Percentiles rank a stretch among this genome's conserved stretches.
These are phyloP conservation scores for Nothophytophthora sp. DNA, from an alignment of 352 stramenopile genomes.

Conservation along the genomic window DNA sequence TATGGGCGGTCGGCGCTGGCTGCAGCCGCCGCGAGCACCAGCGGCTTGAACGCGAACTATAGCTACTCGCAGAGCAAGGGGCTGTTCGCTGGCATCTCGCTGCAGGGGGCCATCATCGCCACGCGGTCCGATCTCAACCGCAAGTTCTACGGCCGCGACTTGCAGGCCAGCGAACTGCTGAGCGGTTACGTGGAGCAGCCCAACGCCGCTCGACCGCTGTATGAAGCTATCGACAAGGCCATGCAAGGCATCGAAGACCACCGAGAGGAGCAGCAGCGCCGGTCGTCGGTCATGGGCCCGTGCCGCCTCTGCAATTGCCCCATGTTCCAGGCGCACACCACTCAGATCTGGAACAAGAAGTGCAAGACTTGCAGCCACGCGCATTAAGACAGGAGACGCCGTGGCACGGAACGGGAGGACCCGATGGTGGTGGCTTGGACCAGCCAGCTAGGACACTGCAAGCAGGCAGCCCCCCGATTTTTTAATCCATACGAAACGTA, in stretches of 20 bases:
- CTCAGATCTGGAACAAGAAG: slow-evolving; percentile 75
- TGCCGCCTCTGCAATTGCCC: slow-evolving; percentile 62
- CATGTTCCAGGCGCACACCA: slow-evolving; percentile 63
- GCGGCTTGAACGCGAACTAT: slow-evolving; percentile 87
- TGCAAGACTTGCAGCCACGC: slow-evolving; percentile 69
- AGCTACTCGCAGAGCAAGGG: slow-evolving; percentile 92
- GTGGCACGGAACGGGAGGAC: no score
- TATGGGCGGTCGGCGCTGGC: slow-evolving; percentile 71
- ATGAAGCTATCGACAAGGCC: slow-evolving; percentile 58
- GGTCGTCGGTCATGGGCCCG: slow-evolving; percentile 49
- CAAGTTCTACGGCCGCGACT: slow-evolving; percentile 88
- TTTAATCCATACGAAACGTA: no score
- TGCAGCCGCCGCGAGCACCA: slow-evolving; percentile 63
- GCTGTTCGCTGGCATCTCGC: slow-evolving; percentile 90
- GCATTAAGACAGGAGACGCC: slow-evolving; percentile 47
- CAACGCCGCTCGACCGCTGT: slow-evolving; percentile 45
- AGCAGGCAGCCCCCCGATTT: no score
- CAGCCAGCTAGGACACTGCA: no score
- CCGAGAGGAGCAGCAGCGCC: slow-evolving; percentile 37
- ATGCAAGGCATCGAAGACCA: slow-evolving; percentile 53
- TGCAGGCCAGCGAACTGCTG: slow-evolving; percentile 45
- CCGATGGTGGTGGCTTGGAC: no score
- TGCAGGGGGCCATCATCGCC: slow-evolving; percentile 86
- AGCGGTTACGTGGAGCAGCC: slow-evolving; percentile 51
- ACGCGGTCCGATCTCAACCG: slow-evolving; percentile 86